These are phyloP conservation scores for Lachnellula subtilissima DNA, from an alignment of 2,329 filamentous ascomycete genomes.

Conservation along the genomic window DNA sequence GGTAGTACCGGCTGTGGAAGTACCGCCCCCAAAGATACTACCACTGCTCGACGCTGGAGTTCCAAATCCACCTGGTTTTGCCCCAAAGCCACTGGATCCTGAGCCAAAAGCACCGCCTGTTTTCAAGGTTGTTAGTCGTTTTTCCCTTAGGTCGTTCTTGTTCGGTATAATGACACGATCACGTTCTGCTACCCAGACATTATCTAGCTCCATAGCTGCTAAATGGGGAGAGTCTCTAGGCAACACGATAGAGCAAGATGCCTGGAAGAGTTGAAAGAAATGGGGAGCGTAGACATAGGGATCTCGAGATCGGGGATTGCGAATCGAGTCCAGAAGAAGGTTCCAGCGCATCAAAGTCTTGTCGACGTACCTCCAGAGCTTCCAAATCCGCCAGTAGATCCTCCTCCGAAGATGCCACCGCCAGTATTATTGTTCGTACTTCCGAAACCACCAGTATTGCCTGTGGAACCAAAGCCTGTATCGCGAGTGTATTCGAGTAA, in stretches of 20 bases:
- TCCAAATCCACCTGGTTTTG: constrained; percentile 44
- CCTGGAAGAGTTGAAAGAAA: background rate
- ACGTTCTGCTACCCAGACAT: background rate
- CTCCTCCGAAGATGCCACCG: constrained; percentile 38
- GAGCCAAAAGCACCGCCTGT: constrained; percentile 40
- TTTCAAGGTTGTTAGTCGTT: constrained; percentile 17
- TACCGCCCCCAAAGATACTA: constrained; percentile 47
- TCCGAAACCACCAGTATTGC: constrained; percentile 37
- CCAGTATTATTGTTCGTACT: constrained; percentile 32
- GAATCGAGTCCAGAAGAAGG: constrained; percentile 17
- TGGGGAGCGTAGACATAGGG: constrained; percentile 1
- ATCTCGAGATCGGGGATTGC: background rate
- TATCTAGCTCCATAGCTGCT: background rate
- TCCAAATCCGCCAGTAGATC: constrained; percentile 32
- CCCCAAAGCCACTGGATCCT: constrained; percentile 31
- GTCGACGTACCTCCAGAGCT: constrained; percentile 36
- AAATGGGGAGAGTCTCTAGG: background rate
- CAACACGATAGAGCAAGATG: background rate
- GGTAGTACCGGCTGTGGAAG: constrained; percentile 38
- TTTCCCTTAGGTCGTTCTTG: background rate
- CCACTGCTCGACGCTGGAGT: constrained; percentile 37
- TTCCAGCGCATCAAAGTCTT: constrained; percentile 20
- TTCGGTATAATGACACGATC: background rate
- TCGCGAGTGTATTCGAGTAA: constrained; percentile 30
- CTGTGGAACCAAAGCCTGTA: constrained; percentile 40